A percentile compares a stretch with the other conserved stretches of the same genome.
Evolutionary conservation across 148 eudicot species (phyloP).

Genomic region (Polygonum aviculare): DNA sequence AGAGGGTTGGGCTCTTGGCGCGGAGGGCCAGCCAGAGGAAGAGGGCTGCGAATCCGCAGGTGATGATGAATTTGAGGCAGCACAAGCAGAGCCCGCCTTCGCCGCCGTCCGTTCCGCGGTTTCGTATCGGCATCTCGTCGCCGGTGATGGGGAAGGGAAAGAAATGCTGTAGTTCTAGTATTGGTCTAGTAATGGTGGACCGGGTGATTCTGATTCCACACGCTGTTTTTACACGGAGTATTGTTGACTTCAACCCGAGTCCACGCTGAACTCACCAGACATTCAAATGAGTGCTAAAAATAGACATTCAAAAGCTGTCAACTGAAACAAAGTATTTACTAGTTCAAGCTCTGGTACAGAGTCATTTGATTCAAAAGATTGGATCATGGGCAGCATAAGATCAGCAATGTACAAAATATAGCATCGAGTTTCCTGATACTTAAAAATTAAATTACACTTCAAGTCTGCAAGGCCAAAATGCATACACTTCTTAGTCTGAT

Average conservation of each 20-base stretch:
- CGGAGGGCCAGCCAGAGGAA: conserved; percentile 68
- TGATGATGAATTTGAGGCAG: conserved; percentile 39
- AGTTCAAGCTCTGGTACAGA: neutral
- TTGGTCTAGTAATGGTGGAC: too few species aligned
- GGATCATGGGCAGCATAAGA: neutral
- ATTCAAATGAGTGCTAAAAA: too few species aligned
- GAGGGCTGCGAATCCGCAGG: conserved; percentile 47
- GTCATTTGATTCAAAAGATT: neutral
- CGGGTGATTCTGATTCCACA: too few species aligned
- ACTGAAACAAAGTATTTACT: too few species aligned
- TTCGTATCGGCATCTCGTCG: neutral
- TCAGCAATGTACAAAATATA: neutral
- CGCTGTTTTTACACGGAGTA: too few species aligned
- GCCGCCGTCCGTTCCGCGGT: conserved; percentile 10
- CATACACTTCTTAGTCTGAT: too few species aligned
- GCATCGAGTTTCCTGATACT: neutral
- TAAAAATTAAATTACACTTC: neutral
- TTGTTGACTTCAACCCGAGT: too few species aligned
- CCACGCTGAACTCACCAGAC: too few species aligned
- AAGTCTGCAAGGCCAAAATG: neutral
- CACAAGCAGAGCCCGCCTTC: conserved; percentile 32
- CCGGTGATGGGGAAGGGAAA: neutral
- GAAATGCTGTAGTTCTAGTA: neutral
- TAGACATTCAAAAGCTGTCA: too few species aligned
- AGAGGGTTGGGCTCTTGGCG: conserved; percentile 37